A percentile compares a stretch with the other conserved stretches of the same genome.
These are phyloP conservation scores for Rhododendron molle DNA, from an alignment of 148 eudicot species.

Conservation along the genomic window DNA sequence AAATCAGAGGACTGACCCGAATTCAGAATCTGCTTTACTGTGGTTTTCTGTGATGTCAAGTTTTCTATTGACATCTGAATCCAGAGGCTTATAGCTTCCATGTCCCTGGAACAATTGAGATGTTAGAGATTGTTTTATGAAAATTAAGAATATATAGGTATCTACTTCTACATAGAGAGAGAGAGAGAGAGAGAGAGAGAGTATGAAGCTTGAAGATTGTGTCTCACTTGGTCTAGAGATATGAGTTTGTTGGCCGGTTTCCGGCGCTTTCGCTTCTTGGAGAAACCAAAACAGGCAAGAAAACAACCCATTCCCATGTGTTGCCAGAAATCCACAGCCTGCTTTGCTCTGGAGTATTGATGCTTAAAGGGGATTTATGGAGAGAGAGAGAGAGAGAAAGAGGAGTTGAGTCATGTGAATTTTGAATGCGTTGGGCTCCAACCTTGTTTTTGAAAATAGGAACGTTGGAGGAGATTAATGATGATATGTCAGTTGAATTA, in stretches of 20 bases:
- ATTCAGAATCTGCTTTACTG: conserved; percentile 15
- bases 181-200: not conserved
- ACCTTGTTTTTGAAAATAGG: not conserved
- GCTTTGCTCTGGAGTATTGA: not conserved
- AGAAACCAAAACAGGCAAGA: conserved; percentile 45
- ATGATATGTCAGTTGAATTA: not conserved
- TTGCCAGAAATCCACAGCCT: not conserved
- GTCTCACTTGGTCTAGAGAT: conserved; percentile 31
- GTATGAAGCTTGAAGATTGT: not conserved
- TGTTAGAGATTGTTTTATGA: not conserved
- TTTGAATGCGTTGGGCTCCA: conserved; percentile 2
- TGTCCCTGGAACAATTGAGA: conserved; percentile 32
- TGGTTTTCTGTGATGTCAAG: conserved; percentile 4
- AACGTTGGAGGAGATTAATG: not conserved
- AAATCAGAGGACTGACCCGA: conserved; percentile 23
- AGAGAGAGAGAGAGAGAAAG: not conserved
- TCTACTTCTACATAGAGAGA: not conserved
- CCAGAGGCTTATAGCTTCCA: conserved; percentile 46
- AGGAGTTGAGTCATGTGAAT: not conserved
- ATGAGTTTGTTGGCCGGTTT: conserved; percentile 21
- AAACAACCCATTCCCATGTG: conserved; percentile 34
- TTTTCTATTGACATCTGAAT: conserved; percentile 23
- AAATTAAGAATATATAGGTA: not conserved
- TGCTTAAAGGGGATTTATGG: not conserved
- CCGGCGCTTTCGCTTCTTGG: conserved; percentile 44